Evolutionary conservation across 2,329 filamentous ascomycete genomes (phyloP).

Genomic region (Lasiodiplodia gonubiensis): DNA sequence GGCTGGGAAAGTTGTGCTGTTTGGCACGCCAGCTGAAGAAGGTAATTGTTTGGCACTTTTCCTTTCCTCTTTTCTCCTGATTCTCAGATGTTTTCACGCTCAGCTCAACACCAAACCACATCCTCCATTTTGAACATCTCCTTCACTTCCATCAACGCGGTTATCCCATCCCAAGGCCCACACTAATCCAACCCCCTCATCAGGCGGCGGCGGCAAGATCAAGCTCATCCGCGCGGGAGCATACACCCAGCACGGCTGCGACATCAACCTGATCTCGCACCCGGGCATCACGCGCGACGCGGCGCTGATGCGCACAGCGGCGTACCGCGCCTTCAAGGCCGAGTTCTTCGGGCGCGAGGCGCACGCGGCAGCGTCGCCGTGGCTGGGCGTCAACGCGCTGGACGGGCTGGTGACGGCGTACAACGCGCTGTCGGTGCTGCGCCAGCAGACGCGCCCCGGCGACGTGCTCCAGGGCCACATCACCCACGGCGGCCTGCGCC

Average conservation of each 20-base stretch:
- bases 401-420: conserved; percentile 36
- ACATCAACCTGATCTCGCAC: conserved; percentile 38
- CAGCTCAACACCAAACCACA: neutral
- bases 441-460: conserved; percentile 48
- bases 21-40: conserved; percentile 56
- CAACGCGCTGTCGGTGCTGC: conserved; percentile 42
- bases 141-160: neutral
- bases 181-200: neutral
- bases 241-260: conserved; percentile 44
- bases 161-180: neutral
- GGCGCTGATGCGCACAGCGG: conserved; percentile 59
- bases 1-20: conserved; percentile 45
- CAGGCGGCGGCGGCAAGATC: conserved; percentile 54
- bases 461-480: conserved; percentile 47
- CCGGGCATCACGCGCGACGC: conserved; percentile 47
- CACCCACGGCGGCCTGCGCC: conserved; percentile 38
- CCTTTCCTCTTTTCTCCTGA: neutral
- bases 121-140: neutral
- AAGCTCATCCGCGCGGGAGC: conserved; percentile 52
- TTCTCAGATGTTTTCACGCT: neutral
- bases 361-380: conserved; percentile 45
- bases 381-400: conserved; percentile 41
- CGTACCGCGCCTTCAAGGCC: conserved; percentile 57
- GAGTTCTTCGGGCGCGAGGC: conserved; percentile 55
- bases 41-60: conserved; percentile 28